These are phyloP conservation scores for Solioccasus polychromus DNA, from an alignment of 768 basidiomycete genomes.

Conservation along the genomic window DNA sequence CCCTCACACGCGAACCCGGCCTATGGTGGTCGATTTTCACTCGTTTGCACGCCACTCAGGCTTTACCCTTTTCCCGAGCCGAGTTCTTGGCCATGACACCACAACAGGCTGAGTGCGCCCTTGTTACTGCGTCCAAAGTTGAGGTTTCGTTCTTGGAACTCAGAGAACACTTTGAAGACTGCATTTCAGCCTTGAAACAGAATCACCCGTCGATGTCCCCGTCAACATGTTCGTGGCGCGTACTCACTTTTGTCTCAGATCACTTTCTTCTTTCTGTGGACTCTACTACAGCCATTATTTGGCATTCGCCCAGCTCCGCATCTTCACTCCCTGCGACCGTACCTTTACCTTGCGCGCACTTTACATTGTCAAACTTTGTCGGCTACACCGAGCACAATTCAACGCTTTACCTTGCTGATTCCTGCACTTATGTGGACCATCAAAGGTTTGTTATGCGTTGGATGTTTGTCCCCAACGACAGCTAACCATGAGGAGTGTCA, in stretches of 20 bases:
- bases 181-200: background rate
- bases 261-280: conserved; percentile 20
- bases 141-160: conserved; percentile 18
- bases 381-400: conserved; percentile 3
- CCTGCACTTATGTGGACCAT: background rate
- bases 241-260: conserved; percentile 19
- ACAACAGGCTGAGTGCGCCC: conserved; percentile 11
- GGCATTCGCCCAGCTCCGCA: conserved; percentile 6
- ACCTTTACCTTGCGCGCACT: conserved; percentile 12
- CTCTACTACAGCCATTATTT: conserved; percentile 9
- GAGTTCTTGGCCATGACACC: conserved; percentile 11
- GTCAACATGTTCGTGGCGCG: conserved; percentile 3
- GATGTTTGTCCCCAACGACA: background rate
- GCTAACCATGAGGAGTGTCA: conserved; percentile 4
- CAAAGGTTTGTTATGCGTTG: conserved; percentile 11
- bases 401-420: conserved; percentile 16
- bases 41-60: conserved; percentile 10
- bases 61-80: conserved; percentile 12
- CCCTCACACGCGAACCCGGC: conserved; percentile 14
- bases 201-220: background rate
- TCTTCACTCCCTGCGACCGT: background rate
- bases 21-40: conserved; percentile 20
- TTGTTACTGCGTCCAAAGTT: conserved; percentile 11
- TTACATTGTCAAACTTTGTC: conserved; percentile 5
- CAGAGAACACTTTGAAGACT: conserved; percentile 2